Base-by-base conservation (phyloP, 345 rosid species). In the Citrus mangshanensis region DNA sequence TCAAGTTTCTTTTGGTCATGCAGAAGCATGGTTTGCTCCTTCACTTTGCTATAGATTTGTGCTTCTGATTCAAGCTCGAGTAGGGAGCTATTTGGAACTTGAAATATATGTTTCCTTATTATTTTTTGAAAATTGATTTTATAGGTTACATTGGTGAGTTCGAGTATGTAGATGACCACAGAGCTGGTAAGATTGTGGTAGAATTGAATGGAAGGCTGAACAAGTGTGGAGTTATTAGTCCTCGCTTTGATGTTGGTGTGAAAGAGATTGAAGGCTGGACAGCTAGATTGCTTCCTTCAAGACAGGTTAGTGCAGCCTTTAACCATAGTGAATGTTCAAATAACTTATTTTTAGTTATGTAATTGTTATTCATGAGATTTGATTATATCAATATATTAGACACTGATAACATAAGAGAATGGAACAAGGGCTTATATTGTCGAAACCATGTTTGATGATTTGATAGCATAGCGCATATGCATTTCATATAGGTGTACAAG, bases 211-310 rank as follows among this genome's bases (percentile, higher is more conserved):
- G 97, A 64, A 84, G 95, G 73, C 77, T 92, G 71, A 92, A 92
- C 87, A 92, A 92, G 77, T 92, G 97, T 82, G 97, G 97, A 2
- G 97, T 92, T 28, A 92, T 92, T 35, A 91, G 97, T 83, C 97
- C 97, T 49, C 93, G 95, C 30, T 92, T 92, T 37, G 97, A 92
- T 84, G 82, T 92, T n/a, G 95, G 97, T 0, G 95, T 92, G 72
- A 92, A 92, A 76, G 95, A 92, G 71, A 89, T 92, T 61, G 97
- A 92, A 77, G 89, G 95, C 13, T 92, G 97, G 97, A 92, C 97
- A 70, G 97, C 97, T 49, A 88, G 97, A 74, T 79, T 92, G 75
- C 95, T 92, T 79, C 97, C 95, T 74, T 92, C 97, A 6, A 87
- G 97, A 91, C 97, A 92, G 93, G 95, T 92, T 37, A n/a, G 84